Evolutionary conservation across 768 basidiomycete species (phyloP), one percentile per base, ranked within the genome.

Genomic region (Lactarius akahatsu): DNA sequence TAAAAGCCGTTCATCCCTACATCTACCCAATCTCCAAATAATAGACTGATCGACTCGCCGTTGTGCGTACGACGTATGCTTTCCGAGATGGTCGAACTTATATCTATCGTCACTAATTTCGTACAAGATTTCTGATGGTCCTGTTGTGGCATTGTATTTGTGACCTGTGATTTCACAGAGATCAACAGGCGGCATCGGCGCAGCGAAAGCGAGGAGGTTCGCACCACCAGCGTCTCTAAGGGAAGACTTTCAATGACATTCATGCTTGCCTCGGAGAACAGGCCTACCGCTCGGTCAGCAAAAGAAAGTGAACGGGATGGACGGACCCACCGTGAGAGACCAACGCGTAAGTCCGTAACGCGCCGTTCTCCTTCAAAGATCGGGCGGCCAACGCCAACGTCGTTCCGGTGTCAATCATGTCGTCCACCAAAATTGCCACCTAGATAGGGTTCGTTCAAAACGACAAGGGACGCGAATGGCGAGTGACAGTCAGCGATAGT

Each of bases 381-480:
- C 86, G 85, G 8, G 87, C 87, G 13, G 97, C 97, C 16, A 96
- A 79, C 16, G 86, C 81, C 34, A 98, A 82, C n/a, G 97, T 98
- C 43, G 81, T 84, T 15, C 96, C 96, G 6, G 93, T 94, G 75
- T 99, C 97, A 73, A 97, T 90, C 96, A 99, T 98, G 74, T 99
- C 97, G 76, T 99, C 97, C 40, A 99, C 93, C 56, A 99, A 83
- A 73, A 99, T 93, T 45, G 92, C 95, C 61, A 95, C 84, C 91
- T 94, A 57, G 3, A 11, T 45, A 56, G 40, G 16, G 26, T 57
- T 58, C 64, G 66, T 52, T 66, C 13, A 68, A 64, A 15, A 61
- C 41, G 69, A 68, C 62, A 50, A 38, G 64, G 28, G 32, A 40
- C 38, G 10, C 32, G 40, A 40, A 30, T 59, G 16, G 47, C 4